Evolutionary conservation across 2,329 filamentous ascomycete species (phyloP).

Genomic region (Epichloe brachyelytri): DNA sequence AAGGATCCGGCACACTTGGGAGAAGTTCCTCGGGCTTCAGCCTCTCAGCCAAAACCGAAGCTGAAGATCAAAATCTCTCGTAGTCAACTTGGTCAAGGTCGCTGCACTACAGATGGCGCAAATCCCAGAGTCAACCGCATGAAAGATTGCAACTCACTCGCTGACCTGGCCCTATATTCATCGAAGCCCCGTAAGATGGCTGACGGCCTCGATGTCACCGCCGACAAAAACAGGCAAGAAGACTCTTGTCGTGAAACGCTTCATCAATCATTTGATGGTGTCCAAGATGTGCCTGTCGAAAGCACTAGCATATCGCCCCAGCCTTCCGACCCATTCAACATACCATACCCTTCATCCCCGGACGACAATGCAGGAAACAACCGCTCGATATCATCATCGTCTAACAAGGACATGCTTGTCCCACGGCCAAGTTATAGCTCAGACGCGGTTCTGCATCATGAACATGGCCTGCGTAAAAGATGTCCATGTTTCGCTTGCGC

Average conservation of each 20-base stretch:
- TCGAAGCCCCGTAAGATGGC: background rate
- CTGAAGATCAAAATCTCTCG: slow-evolving; percentile 23
- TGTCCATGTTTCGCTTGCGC: slow-evolving; percentile 18
- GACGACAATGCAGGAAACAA: slow-evolving; percentile 6
- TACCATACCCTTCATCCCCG: slow-evolving; percentile 18
- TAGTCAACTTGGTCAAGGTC: slow-evolving; percentile 13
- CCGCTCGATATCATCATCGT: slow-evolving; percentile 6
- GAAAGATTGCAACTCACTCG: slow-evolving; percentile 20
- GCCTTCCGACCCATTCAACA: slow-evolving; percentile 22
- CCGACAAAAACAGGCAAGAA: background rate
- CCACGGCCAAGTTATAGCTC: slow-evolving; percentile 7
- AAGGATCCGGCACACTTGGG: background rate
- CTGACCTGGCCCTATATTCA: slow-evolving; percentile 15
- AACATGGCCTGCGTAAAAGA: slow-evolving; percentile 15
- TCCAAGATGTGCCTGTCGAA: slow-evolving; percentile 5
- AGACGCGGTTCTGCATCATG: background rate
- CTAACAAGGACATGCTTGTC: slow-evolving; percentile 4
- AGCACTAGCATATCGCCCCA: slow-evolving; percentile 9
- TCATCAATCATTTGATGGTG: slow-evolving; percentile 2
- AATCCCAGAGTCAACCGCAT: slow-evolving; percentile 12
- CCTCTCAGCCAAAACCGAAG: slow-evolving; percentile 12
- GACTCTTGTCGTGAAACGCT: background rate
- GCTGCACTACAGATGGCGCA: slow-evolving; percentile 6
- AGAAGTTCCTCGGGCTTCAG: background rate
- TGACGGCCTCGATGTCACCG: background rate